A percentile compares a stretch with the other conserved stretches of the same genome.
phyloP scores from a whole-genome alignment of 208 protist genomes.

The Trichomonas tenax region DNA sequence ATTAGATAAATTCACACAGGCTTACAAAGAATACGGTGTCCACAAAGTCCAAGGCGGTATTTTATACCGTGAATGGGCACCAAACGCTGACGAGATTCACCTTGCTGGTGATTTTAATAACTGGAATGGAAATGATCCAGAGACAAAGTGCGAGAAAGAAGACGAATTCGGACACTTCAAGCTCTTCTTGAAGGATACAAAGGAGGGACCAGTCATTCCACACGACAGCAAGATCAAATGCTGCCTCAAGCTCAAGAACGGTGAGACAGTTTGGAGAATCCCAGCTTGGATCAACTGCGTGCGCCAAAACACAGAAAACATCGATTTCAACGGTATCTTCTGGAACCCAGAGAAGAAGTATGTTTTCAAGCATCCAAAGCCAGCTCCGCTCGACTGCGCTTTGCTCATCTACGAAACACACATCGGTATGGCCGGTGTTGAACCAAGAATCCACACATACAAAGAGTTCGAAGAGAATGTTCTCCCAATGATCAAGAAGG shows the following conservation, averaged over 20 bases:
- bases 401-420: constrained; percentile 58
- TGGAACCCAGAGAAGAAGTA: constrained; percentile 44
- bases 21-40: constrained; percentile 24
- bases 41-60: neutral
- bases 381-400: constrained; percentile 27
- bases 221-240: neutral
- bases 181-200: neutral
- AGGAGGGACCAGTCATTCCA: neutral
- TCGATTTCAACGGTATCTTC: constrained; percentile 36
- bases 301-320: constrained; percentile 16
- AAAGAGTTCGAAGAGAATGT: constrained; percentile 51
- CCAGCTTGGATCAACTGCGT: constrained; percentile 22
- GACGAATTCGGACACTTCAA: constrained; percentile 6
- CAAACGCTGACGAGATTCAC: neutral
- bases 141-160: neutral
- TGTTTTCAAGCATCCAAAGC: constrained; percentile 37
- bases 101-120: constrained; percentile 29
- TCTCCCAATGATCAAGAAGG: constrained; percentile 50
- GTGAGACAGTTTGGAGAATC: neutral
- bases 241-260: neutral
- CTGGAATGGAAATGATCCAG: constrained; percentile 11
- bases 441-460: constrained; percentile 47
- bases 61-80: constrained; percentile 28
- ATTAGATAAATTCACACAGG: neutral
- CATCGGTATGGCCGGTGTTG: constrained; percentile 52